A percentile compares a stretch with the other conserved stretches of the same genome.
Conservation (phyloP, 164 flowering plant genomes). For the Akebia trifoliata region DNA sequence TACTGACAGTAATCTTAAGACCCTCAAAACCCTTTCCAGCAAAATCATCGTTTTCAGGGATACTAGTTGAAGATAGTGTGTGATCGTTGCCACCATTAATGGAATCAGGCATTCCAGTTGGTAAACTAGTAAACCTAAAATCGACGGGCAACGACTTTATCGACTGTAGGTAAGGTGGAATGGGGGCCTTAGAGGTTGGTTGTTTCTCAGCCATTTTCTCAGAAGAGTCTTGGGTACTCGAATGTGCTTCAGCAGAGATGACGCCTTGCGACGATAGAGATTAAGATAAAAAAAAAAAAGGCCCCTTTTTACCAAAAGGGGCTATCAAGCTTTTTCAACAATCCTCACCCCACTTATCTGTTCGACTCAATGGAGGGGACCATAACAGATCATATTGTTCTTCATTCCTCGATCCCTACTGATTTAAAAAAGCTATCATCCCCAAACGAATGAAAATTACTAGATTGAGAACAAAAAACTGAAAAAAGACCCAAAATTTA, state of each 20-base stretch:
- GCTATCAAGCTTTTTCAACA: slow-evolving; percentile 29
- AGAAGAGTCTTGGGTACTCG: slow-evolving; percentile 14
- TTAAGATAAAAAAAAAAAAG: slow-evolving; percentile 20
- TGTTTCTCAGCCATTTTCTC: slow-evolving; percentile 29
- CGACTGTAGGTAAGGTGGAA: slow-evolving; percentile 35
- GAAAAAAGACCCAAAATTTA: too few relatives aligned
- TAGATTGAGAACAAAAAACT: not conserved
- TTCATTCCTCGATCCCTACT: not conserved
- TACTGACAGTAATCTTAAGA: slow-evolving; percentile 6
- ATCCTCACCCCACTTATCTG: slow-evolving; percentile 36
- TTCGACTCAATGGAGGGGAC: slow-evolving; percentile 36
- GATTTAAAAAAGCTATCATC: not conserved
- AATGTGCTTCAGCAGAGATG: slow-evolving; percentile 14
- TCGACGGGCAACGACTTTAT: slow-evolving; percentile 56
- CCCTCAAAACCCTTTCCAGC: slow-evolving; percentile 14
- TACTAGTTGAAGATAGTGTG: slow-evolving; percentile 1
- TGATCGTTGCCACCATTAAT: slow-evolving; percentile 9
- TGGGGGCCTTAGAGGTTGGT: slow-evolving; percentile 18
- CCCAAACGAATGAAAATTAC: not conserved
- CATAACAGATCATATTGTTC: slow-evolving; percentile 22
- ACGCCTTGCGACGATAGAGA: slow-evolving; percentile 20
- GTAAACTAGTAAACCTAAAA: slow-evolving; percentile 34
- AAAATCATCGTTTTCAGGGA: slow-evolving; percentile 27
- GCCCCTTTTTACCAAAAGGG: slow-evolving; percentile 14
- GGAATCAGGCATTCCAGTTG: slow-evolving; percentile 2